Evolutionary conservation across 2,329 filamentous ascomycete genomes (phyloP), one percentile per base, ranked within the genome.

Genomic region (Diaporthe destruens): DNA sequence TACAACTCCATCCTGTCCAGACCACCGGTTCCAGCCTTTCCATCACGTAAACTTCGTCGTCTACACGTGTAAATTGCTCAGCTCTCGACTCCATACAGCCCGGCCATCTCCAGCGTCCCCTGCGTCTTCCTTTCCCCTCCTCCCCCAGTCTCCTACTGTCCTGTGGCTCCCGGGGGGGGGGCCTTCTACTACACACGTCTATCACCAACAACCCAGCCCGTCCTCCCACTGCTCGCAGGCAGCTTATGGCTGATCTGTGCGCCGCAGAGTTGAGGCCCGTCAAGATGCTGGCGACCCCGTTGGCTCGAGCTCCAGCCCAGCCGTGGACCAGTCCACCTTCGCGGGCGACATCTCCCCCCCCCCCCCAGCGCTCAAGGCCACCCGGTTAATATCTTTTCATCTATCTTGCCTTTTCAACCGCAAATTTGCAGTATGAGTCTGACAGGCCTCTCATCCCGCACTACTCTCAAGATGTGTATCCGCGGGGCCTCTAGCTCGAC

Each of bases 391-490:
- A 81, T 84, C 76, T 77, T 74, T 80, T 84, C 82, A 85, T 85
- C 81, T 84, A 84, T 81, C 77, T 79, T 75, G 57, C 76, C 79
- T 81, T 63, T 84, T 85, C 82, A 84, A 76, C 82, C 83, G 83
- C 77, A 82, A 83, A 83, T 83, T 84, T 79, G 77, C 73, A 74
- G 63, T 32, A 72, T 47, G 53, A 57, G 63, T 34, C 39, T 54
- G 63, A 69, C 71, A 53, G 23, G 55, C 47, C 36, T 49, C 34
- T 63, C 49, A 8, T 42, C 39, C 44, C 68, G 47, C 68, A 71
- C 56, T 51, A 71, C 32, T 49, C 42, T 53, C 32, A 29, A 63
- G 39, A 49, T 34, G 55, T 53, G 61, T 61, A 12, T 36, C 47
- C 47, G 57, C 57, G 47, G 57, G 44, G 36, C 44, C 55, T 63